Evolutionary conservation across 345 rosid genomes (phyloP).

Genomic region (Moricandia moricandioides): DNA sequence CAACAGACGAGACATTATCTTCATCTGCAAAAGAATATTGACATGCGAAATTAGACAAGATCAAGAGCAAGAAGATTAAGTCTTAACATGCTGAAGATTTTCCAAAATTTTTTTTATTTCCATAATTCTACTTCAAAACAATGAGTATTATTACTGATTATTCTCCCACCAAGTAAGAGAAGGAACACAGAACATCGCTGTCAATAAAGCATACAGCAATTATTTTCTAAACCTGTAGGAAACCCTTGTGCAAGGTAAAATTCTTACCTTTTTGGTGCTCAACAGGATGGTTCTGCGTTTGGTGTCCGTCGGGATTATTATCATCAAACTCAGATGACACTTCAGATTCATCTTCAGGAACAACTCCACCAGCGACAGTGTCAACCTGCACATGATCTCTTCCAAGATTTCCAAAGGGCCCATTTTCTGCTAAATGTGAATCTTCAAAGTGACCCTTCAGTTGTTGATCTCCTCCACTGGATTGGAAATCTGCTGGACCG

Average conservation of each 20-base stretch:
- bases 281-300: slow-evolving; percentile 52
- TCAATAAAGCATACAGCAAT: no score
- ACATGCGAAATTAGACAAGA: background rate
- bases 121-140: background rate
- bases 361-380: slow-evolving; percentile 58
- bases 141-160: slow-evolving; percentile 7
- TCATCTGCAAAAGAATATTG: slow-evolving; percentile 47
- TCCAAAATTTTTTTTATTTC: background rate
- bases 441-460: slow-evolving; percentile 50
- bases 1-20: slow-evolving; percentile 47
- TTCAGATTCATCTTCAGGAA: slow-evolving; percentile 57
- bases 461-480: slow-evolving; percentile 50
- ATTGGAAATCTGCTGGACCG: slow-evolving; percentile 49
- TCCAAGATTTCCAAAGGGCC: slow-evolving; percentile 39
- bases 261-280: slow-evolving; percentile 63
- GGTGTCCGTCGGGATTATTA: slow-evolving; percentile 46
- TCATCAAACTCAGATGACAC: slow-evolving; percentile 58
- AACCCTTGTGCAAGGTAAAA: background rate
- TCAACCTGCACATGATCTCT: slow-evolving; percentile 45
- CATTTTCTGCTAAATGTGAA: slow-evolving; percentile 50
- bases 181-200: slow-evolving; percentile 3
- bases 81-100: background rate
- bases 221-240: background rate
- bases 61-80: background rate
- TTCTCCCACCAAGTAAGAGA: slow-evolving; percentile 5